Evolutionary conservation across 805 yeast species (phyloP), one percentile per base, ranked within the genome.

Genomic region (Tetrapisispora fleetii): DNA sequence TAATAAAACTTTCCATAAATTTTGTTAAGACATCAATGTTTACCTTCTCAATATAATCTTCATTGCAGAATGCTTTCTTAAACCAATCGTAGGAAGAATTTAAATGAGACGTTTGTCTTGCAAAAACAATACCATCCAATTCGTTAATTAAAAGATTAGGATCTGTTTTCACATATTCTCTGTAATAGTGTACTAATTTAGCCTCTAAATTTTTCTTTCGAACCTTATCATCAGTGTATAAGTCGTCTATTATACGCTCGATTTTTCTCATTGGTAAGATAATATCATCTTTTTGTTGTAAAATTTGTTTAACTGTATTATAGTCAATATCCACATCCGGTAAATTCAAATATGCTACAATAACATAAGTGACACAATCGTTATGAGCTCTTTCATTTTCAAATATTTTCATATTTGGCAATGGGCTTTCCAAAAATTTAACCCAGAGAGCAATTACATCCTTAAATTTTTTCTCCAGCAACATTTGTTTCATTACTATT

Each of bases 391-490:
- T 50, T 28, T 48, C 47, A 21, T 50, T 32, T 16, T 37, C 37
- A 13, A 17, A 10, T 9, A 48, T 17, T 47, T 48, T 45, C 19
- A 55, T 54, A 44, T 54, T 58, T 28, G 51, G 52, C 5, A 54
- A 51, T 8, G 54, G 45, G 3, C 45, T 48, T 33, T 59, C 59
- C 36, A 64, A 48, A 47, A 55, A 64, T 41, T 56, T 62, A 4
- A 64, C 58, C 67, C 67, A 64, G n/a, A 63, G 48, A 3, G 61
- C 60, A 47, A 64, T 53, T 2, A 56, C 65, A 44, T 63, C 67
- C 43, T 62, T 58, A 11, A 56, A 55, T 24, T 48, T 45, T 8
- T 50, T 54, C 7, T 54, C 40, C 2, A 24, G n/a, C 17, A 64
- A 35, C 21, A 58, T 53, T 33, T 58, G 43, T 40, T 52, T 53